Base-by-base conservation (phyloP, 1,284 basidiomycete species). In the Pholiota adiposa region DNA sequence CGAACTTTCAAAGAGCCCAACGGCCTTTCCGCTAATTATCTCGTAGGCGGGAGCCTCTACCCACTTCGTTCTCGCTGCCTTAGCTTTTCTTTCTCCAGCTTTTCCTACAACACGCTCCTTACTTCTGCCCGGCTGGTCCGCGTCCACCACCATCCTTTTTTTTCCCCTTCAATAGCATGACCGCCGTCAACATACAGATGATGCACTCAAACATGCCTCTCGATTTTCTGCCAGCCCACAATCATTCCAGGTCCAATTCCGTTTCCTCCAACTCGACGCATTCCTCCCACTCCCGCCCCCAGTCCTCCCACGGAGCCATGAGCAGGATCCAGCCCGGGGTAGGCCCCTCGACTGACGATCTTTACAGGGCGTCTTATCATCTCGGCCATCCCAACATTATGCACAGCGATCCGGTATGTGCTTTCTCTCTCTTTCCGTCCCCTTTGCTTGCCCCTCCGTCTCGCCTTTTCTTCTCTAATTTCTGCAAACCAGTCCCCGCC, bases 241-340 rank as follows among this genome's bases (percentile, higher is more conserved):
- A 78, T 62, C 89, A 90, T 72, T 90, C 90, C 40, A 85, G 90
- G 72, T 91, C 90, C 50, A 85, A 82, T 72, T 93, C 90, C 21
- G 83, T 89, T 70, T 89, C 89, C 48, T 91, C 89, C 53, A 80
- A 83, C 56, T 88, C 87, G 59, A 84, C 87, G 56, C 85, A 86
- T 69, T 88, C 88, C 2, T 83, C 87, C 66, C 81, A 80, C 69
- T 91, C 89, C 46, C 83, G 90, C 43, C 89, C 89, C 49, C 87
- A 89, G 66, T 92, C 89, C 59, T 87, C 89, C 65, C 89, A 90
- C 72, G 87, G 87, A 67, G 69, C 74, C 68, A 61, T 83, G 63
- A 74, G 80, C 65, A 82, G 83, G 67, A 80, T 86, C 72, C 79
- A 83, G 65, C 68, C 77, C 50, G 75, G 71, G 56, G 74, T 87